Evolutionary conservation across 768 basidiomycete species (phyloP), one percentile per base, ranked within the genome.

Genomic region (Russula olivacea): DNA sequence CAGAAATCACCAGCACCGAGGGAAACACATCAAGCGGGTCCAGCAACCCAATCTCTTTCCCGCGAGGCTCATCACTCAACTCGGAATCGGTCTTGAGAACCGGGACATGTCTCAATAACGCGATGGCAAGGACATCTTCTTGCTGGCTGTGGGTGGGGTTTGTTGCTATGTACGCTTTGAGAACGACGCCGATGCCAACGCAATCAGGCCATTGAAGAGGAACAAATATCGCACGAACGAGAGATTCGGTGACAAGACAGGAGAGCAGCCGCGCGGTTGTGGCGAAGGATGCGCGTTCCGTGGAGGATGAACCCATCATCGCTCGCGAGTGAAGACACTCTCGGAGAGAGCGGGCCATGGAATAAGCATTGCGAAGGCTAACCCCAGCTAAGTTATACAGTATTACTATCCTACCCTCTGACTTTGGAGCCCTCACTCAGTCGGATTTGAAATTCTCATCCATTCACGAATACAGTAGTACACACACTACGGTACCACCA

Each of bases 21-120:
- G 80, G 78, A 60, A 77, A 56, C 80, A 83, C 82, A 69, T 84
- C 83, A 50, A 81, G 70, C 34, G 82, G 83, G 71, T 84, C 82
- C 25, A 84, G 72, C 11, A 83, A 72, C 6, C 77, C 78, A 25
- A 83, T 81, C 63, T 76, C 76, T 32, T 66, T 72, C n/a, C 71
- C 73, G 52, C 71, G 69, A 14, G 65, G 54, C 41, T 75, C 72
- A 11, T 68, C 38, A 38, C 15, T 38, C 15, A 14, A 38, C 38
- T 5, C 56, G 15, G 65, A 67, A 58, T 75, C 74, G 56, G 75
- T 72, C 62, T 76, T 77, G 68, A 82, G 76, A 15, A 85, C 71
- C 19, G 83, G 83, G 30, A 75, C 65, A 64, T 80, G 72, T 23
- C 71, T 74, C 54, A 85, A 72, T 34, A 80, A 77, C 43, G 82